Evolutionary conservation across 768 basidiomycete species (phyloP), one percentile per base, ranked within the genome.

Genomic region (Amanita fuliginea): DNA sequence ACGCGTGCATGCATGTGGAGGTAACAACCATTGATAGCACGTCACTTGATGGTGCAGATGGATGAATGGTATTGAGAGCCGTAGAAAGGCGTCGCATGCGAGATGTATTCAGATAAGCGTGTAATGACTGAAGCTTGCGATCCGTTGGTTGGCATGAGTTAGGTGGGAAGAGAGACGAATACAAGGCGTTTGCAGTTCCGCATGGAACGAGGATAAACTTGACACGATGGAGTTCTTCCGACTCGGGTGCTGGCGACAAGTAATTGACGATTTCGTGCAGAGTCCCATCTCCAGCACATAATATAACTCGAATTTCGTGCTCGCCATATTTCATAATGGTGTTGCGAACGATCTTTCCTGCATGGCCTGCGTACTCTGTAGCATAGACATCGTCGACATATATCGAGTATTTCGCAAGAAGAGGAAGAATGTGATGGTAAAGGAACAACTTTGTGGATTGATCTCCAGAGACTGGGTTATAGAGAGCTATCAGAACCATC

Each of bases 121-220:
- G 63, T 8, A 87, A 55, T 2, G 83, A 83, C 54, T 67, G 71
- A 30, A 86, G 66, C 50, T 69, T 73, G 63, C 78, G 39, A 19
- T 64, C 50, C 13, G 55, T 46, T 52, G 57, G 13, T 56, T 54
- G 7, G 59, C 26, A 16, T 52, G 41, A 55, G 16, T 42, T 26
- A 0, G 78, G 75, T 0, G 81, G 81, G 63, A 86, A 94, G 24
- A 92, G 65, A 6, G 87, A 81, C 5, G 78, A 72, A 64, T 85
- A 93, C 30, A 96, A 72, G 0, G 95, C 95, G 62, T 98, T 97
- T 37, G 92, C 93, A n/a, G 92, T 95, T 21, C 92, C 92, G 44
- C 77, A 76, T 3, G 92, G 90, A 39, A 87, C 63, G 42, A 76
- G 73, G 14, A 68, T 78, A 53, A 83, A 67, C 30, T 58, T 59